Evolutionary conservation across 768 basidiomycete genomes (phyloP).

Genomic region (Suillus alpinus): DNA sequence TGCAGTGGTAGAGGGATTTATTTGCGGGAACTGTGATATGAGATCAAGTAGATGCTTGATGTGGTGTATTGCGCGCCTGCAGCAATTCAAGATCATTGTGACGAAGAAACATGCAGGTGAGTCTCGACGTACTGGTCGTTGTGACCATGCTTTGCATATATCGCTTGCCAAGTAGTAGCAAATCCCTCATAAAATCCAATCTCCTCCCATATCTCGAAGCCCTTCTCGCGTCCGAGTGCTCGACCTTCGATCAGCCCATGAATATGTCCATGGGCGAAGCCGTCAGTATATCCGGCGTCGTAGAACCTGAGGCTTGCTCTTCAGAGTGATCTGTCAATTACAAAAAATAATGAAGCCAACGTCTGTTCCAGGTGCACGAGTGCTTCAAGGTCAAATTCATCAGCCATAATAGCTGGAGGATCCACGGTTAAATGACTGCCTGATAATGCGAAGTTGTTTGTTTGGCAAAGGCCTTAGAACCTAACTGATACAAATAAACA

Average conservation of each 20-base stretch:
- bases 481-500: background rate
- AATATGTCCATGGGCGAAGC: constrained; percentile 80
- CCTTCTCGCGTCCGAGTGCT: constrained; percentile 84
- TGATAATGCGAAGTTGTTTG: background rate
- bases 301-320: constrained; percentile 63
- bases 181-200: constrained; percentile 91
- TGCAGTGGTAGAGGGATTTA: constrained; percentile 57
- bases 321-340: constrained; percentile 6
- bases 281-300: constrained; percentile 71
- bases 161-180: constrained; percentile 64
- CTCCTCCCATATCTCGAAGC: constrained; percentile 97
- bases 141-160: constrained; percentile 41
- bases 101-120: constrained; percentile 1
- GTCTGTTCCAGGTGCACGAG: constrained; percentile 64
- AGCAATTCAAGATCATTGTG: background rate
- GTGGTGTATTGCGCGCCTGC: constrained; percentile 60
- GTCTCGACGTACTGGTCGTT: constrained; percentile 46
- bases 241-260: constrained; percentile 92
- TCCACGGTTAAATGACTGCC: background rate
- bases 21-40: constrained; percentile 70
- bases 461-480: background rate
- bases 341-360: constrained; percentile 30
- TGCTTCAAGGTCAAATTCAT: constrained; percentile 53
- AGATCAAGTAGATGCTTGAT: constrained; percentile 68
- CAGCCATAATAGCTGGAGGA: constrained; percentile 14